Conservation (phyloP, 352 stramenopile genomes). For the Blastocystis sp. region DNA sequence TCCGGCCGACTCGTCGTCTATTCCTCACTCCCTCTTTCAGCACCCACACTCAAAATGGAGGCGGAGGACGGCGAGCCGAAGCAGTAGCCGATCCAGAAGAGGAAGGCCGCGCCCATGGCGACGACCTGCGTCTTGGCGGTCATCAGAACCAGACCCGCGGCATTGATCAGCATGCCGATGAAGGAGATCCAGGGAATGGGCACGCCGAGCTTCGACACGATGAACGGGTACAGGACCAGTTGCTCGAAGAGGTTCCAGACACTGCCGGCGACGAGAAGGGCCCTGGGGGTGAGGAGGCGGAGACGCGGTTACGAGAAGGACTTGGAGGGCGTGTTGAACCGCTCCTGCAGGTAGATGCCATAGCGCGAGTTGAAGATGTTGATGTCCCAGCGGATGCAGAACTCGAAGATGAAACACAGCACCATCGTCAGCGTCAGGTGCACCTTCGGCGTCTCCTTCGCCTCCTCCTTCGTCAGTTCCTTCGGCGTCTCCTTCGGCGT, state of each 20-base stretch:
- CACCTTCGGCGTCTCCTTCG: background rate
- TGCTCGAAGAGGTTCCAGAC: background rate
- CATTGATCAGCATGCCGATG: background rate
- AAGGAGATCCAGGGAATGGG: background rate
- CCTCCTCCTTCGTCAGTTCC: background rate
- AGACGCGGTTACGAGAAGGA: background rate
- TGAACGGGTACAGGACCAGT: background rate
- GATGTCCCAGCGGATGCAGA: background rate
- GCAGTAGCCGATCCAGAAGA: conserved; percentile 54
- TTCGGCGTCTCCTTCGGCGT: background rate
- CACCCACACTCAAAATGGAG: conserved; percentile 43
- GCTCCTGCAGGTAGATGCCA: background rate
- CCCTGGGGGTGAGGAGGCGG: background rate
- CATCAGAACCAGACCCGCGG: background rate
- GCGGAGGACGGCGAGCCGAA: conserved; percentile 23
- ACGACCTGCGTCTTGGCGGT: background rate
- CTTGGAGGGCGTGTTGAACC: background rate
- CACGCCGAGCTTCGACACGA: background rate
- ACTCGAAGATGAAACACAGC: background rate
- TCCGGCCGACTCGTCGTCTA: background rate
- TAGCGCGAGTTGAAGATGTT: background rate
- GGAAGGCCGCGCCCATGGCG: background rate
- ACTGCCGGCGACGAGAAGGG: background rate
- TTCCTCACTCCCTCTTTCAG: background rate
- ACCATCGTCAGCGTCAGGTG: background rate